These are phyloP conservation scores for Domatiomyces globalis DNA, from an alignment of 2,329 filamentous ascomycete species.

Conservation along the genomic window DNA sequence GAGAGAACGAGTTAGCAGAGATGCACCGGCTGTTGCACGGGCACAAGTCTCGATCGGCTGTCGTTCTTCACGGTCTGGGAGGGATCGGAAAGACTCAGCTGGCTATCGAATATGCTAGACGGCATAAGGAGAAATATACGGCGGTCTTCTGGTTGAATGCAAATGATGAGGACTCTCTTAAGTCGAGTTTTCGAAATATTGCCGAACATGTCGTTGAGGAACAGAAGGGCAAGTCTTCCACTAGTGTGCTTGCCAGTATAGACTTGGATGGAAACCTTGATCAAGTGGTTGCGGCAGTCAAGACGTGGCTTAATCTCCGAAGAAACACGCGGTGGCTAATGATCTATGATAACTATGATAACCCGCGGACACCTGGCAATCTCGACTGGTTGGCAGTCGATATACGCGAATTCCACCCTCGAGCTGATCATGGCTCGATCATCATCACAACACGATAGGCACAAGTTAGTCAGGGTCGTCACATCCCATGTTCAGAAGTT, in stretches of 20 bases:
- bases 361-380: slow-evolving; percentile 5
- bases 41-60: background rate
- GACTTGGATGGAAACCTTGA: slow-evolving; percentile 5
- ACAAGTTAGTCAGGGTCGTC: slow-evolving; percentile 1
- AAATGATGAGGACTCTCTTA: slow-evolving; percentile 25
- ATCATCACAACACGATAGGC: slow-evolving; percentile 16
- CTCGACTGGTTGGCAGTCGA: slow-evolving; percentile 7
- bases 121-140: slow-evolving; percentile 24
- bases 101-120: slow-evolving; percentile 25
- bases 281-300: slow-evolving; percentile 1
- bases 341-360: slow-evolving; percentile 18
- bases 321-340: slow-evolving; percentile 17
- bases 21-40: slow-evolving; percentile 13
- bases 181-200: slow-evolving; percentile 19
- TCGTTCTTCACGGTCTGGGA: slow-evolving; percentile 29
- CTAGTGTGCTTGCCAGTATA: background rate
- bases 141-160: slow-evolving; percentile 34
- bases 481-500: slow-evolving; percentile 5
- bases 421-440: slow-evolving; percentile 11
- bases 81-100: slow-evolving; percentile 37
- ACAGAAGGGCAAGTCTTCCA: background rate
- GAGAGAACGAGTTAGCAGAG: slow-evolving; percentile 15
- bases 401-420: slow-evolving; percentile 11
- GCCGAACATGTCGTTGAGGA: background rate
- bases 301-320: slow-evolving; percentile 10